Base-by-base conservation (phyloP, 2,329 filamentous ascomycete genomes). In the Penicillium corylophilum region DNA sequence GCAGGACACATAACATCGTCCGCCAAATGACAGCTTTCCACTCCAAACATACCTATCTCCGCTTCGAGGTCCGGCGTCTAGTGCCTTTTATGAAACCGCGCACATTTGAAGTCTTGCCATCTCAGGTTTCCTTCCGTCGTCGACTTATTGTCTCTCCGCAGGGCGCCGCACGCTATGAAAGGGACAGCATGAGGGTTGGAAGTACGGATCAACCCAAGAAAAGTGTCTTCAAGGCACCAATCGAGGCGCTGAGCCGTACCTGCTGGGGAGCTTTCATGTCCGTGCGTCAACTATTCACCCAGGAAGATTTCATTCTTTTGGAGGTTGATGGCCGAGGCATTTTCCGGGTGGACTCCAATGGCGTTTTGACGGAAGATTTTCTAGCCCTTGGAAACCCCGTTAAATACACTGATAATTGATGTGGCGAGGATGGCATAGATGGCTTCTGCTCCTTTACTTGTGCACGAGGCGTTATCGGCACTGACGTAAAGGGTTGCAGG, bases 1-100 rank as follows among this genome's bases (percentile, higher is more conserved):
- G 81, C 50, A 80, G 82, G 63, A 82, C 85, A 6, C 68, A 75
- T 23, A 77, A 79, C 46, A 75, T 89, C 44, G 78, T 90, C 58
- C 77, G 77, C 47, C 71, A 70, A 36, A 83, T 88, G 64, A 79
- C 78, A 26, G 76, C 84, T 13, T 69, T 86, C 51, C 62, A 59
- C 39, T 49, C 57, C 24, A 56, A 69, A 20, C 60, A 67, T 46
- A 65, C 68, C 18, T 54, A 64, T 31, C 59, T 75, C 38, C 64
- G 61, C 22, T 71, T 75, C 46, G 59, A 58, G 6, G 69, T 75
- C 26, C 68, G 70, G 23, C 64, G 68, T 18, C 58, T 69, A 55
- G 45, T 70, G 16, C 72, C 72, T n/a, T 74, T 75, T 55, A 61
- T 56, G 41, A 73, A 68, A 50, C 67, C 71, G 6, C 64, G 62